A percentile compares a stretch with the other conserved stretches of the same genome.
These are phyloP conservation scores for Ophiostoma sp. DNA, from an alignment of 2,329 filamentous ascomycete genomes.

Conservation along the genomic window DNA sequence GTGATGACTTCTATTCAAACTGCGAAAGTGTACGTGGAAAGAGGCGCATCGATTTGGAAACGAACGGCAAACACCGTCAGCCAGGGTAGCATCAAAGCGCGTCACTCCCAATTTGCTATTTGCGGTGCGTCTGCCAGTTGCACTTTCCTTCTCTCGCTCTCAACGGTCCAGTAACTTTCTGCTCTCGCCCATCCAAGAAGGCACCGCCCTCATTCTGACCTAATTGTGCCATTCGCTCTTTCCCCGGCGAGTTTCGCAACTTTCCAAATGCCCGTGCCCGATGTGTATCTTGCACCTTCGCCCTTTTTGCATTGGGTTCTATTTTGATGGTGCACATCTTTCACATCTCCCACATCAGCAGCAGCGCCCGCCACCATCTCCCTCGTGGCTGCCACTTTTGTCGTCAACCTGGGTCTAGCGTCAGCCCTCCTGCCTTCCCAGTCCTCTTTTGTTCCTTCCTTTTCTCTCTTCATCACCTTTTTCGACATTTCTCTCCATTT, in stretches of 20 bases:
- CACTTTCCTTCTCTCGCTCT: neutral
- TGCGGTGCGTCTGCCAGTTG: neutral
- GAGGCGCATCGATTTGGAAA: neutral
- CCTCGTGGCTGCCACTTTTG: conserved; percentile 1
- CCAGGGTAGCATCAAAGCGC: neutral
- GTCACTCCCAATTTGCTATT: neutral
- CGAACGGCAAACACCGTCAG: neutral
- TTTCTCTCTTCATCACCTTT: neutral
- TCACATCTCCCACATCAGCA: neutral
- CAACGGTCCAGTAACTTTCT: neutral
- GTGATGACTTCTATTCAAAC: neutral
- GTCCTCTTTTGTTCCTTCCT: neutral
- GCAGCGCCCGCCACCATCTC: neutral
- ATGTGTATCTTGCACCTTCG: neutral
- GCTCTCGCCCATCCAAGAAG: neutral
- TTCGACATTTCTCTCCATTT: neutral
- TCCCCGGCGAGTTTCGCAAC: neutral
- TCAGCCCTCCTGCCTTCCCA: neutral
- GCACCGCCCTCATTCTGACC: neutral
- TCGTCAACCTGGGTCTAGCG: neutral
- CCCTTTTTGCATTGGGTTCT: neutral
- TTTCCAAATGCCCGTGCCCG: conserved; percentile 5
- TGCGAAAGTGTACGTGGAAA: neutral
- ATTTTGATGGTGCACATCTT: neutral
- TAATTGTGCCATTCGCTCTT: neutral